Evolutionary conservation across 768 basidiomycete genomes (phyloP).

Genomic region (Dentipellis sp.): DNA sequence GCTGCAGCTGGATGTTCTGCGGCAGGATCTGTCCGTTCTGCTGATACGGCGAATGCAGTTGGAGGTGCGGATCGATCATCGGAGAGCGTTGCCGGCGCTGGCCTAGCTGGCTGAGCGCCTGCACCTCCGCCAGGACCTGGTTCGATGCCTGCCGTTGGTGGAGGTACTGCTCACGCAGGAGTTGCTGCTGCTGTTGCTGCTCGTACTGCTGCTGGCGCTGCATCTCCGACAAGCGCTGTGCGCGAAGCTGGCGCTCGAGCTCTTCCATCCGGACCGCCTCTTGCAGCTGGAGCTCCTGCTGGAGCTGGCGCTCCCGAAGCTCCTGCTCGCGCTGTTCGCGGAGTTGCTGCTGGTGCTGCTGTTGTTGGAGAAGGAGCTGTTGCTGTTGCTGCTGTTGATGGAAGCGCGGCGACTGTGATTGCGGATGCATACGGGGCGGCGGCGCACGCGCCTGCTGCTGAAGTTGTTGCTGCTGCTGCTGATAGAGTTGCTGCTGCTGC

Average conservation of each 20-base stretch:
- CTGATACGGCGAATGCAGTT: constrained; percentile 30
- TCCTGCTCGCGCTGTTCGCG: constrained; percentile 22
- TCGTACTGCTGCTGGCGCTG: constrained; percentile 14
- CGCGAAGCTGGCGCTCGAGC: constrained; percentile 12
- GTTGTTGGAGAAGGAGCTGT: constrained; percentile 53
- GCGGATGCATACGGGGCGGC: constrained; percentile 65
- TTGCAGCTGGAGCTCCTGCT: constrained; percentile 24
- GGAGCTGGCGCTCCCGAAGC: constrained; percentile 26
- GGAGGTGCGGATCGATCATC: constrained; percentile 15
- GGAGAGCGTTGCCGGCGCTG: constrained; percentile 39
- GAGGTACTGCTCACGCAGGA: constrained; percentile 19
- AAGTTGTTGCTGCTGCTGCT: constrained; percentile 23
- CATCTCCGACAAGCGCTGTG: constrained; percentile 14
- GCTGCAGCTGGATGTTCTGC: constrained; percentile 64
- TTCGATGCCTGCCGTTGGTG: constrained; percentile 36
- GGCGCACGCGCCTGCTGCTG: constrained; percentile 43
- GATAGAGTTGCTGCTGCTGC: constrained; percentile 16
- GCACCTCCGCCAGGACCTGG: constrained; percentile 38
- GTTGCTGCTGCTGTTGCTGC: constrained; percentile 16
- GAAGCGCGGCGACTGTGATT: constrained; percentile 73
- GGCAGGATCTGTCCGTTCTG: constrained; percentile 47
- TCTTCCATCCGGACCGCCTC: constrained; percentile 12
- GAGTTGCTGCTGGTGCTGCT: constrained; percentile 45
- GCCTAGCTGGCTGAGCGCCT: constrained; percentile 30
- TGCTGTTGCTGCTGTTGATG: constrained; percentile 68